Evolutionary conservation across 192 early-diverging fungal species (phyloP).

Genomic region (Dispira parvispora): DNA sequence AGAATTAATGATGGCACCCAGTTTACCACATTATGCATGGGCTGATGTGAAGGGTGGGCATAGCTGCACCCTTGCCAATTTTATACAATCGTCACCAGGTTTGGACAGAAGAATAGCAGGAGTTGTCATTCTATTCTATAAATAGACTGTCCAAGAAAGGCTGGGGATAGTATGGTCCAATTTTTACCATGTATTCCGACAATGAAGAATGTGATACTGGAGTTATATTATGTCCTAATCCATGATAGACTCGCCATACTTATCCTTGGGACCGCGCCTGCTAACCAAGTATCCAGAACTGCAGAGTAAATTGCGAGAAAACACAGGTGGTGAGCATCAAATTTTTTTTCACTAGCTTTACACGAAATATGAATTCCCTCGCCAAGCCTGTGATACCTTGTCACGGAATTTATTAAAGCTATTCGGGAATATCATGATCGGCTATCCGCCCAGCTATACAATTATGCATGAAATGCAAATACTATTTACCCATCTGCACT

Average conservation of each 20-base stretch:
- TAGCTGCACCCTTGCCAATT: too few species aligned
- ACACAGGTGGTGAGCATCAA: background rate
- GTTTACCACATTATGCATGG: background rate
- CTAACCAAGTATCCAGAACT: slow-evolving; percentile 5
- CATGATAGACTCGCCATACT: background rate
- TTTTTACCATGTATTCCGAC: too few species aligned
- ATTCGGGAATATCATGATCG: too few species aligned
- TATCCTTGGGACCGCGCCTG: background rate
- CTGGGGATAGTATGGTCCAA: too few species aligned
- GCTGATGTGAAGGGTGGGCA: too few species aligned
- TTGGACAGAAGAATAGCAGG: background rate
- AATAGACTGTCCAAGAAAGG: background rate
- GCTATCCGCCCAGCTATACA: too few species aligned
- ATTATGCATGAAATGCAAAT: background rate
- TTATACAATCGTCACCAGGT: too few species aligned
- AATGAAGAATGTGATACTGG: too few species aligned
- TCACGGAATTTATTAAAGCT: too few species aligned
- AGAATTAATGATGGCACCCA: background rate
- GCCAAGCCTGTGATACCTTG: background rate
- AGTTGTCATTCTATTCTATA: background rate
- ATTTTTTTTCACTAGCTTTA: too few species aligned
- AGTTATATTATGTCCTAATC: too few species aligned
- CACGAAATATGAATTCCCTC: too few species aligned
- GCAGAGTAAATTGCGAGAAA: slow-evolving; percentile 7
- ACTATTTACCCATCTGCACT: background rate